These are phyloP conservation scores for Trichoderma asperellum DNA, from an alignment of 2,329 filamentous ascomycete genomes.

Conservation along the genomic window DNA sequence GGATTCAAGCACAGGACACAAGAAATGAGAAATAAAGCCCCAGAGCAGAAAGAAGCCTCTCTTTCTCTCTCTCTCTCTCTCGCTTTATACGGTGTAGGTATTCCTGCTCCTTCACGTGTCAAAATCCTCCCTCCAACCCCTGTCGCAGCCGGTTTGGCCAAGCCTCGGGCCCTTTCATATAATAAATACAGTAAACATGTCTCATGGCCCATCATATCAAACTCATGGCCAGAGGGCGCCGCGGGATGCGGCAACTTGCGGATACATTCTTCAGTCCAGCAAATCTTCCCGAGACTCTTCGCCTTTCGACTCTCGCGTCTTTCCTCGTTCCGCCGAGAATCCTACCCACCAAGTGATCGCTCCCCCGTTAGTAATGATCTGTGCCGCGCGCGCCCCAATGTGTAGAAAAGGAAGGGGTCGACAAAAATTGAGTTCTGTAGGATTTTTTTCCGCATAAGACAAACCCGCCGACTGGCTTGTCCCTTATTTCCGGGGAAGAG, in stretches of 20 bases:
- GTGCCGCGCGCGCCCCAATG: not conserved
- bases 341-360: not conserved
- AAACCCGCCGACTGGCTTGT: not conserved
- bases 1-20: too few species aligned
- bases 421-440: not conserved
- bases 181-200: not conserved
- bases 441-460: not conserved
- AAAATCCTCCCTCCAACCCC: too few species aligned
- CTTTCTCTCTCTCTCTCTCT: too few species aligned
- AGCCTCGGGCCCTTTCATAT: not conserved
- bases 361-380: not conserved
- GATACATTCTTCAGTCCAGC: not conserved
- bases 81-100: too few species aligned
- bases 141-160: too few species aligned
- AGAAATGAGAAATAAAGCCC: too few species aligned
- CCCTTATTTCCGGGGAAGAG: not conserved
- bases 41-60: too few species aligned
- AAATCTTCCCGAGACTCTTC: not conserved
- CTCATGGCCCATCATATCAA: not conserved
- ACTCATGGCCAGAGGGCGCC: not conserved
- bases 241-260: too few species aligned
- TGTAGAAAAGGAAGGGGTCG: not conserved
- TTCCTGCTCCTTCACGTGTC: too few species aligned
- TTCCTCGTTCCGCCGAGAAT: not conserved
- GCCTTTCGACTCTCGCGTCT: not conserved